Conservation (phyloP, 306 rosid genomes). For the Echinosophora koreensis region DNA sequence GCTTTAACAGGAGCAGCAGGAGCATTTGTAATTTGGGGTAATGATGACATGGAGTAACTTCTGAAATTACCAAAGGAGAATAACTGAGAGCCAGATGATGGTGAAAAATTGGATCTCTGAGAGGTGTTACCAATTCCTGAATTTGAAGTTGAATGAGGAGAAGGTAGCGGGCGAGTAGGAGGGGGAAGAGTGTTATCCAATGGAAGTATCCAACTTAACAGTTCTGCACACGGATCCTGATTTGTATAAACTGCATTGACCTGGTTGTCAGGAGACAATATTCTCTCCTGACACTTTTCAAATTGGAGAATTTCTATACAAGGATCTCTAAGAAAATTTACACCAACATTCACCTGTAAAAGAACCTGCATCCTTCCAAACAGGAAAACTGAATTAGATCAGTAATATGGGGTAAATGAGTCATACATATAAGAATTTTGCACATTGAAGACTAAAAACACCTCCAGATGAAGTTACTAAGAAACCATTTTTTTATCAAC, state of each 20-base stretch:
- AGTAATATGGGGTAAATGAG: conserved; percentile 46
- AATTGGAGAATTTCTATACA: conserved; percentile 94
- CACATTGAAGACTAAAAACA: conserved; percentile 33
- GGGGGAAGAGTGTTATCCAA: conserved; percentile 71
- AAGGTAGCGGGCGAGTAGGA: conserved; percentile 63
- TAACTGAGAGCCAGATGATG: conserved; percentile 76
- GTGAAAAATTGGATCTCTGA: conserved; percentile 60
- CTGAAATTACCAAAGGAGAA: conserved; percentile 77
- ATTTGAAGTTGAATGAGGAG: conserved; percentile 62
- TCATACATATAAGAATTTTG: conserved; percentile 41
- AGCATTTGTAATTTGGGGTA: conserved; percentile 70
- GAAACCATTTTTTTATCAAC: conserved; percentile 31
- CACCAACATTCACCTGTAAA: conserved; percentile 86
- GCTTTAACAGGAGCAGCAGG: conserved; percentile 70
- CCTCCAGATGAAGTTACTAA: not conserved
- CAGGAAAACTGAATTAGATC: conserved; percentile 67
- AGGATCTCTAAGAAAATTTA: conserved; percentile 75
- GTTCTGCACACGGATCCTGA: conserved; percentile 78
- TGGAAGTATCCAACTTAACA: conserved; percentile 93
- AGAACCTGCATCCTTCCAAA: conserved; percentile 96
- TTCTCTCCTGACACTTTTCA: conserved; percentile 73
- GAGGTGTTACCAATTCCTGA: conserved; percentile 65
- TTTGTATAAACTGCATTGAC: conserved; percentile 52
- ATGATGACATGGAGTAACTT: conserved; percentile 96
- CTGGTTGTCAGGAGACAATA: conserved; percentile 51